Evolutionary conservation across 2,329 filamentous ascomycete genomes (phyloP).

Genomic region (Basipetospora chlamydospora): DNA sequence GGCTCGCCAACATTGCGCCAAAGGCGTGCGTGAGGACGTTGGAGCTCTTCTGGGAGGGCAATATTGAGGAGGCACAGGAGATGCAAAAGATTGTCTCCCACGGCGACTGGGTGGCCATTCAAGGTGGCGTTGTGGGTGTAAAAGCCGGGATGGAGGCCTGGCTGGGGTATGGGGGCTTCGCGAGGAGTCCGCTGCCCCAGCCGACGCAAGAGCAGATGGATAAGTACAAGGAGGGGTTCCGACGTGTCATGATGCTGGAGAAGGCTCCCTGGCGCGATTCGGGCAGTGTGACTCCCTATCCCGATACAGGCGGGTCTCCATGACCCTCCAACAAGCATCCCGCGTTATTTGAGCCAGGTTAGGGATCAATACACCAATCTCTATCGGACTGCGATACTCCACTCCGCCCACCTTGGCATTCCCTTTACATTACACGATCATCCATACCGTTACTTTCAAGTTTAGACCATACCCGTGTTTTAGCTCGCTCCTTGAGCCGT

Average conservation of each 20-base stretch:
- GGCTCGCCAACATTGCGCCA: conserved; percentile 57
- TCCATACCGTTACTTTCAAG: too few species aligned
- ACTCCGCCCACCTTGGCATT: too few species aligned
- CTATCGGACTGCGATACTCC: too few species aligned
- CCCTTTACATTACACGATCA: too few species aligned
- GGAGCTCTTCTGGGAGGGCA: conserved; percentile 43
- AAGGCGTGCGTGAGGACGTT: conserved; percentile 48
- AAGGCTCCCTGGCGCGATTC: too few species aligned
- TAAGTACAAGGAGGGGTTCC: conserved; percentile 41
- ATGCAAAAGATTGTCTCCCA: conserved; percentile 51
- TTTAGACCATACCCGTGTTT: too few species aligned
- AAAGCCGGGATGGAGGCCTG: conserved; percentile 54
- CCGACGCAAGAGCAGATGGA: conserved; percentile 32
- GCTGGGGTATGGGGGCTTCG: conserved; percentile 49
- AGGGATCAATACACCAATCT: too few species aligned
- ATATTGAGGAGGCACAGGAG: conserved; percentile 42
- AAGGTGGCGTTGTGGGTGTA: conserved; percentile 56
- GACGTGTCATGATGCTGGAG: conserved; percentile 35
- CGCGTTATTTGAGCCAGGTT: too few species aligned
- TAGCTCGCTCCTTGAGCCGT: too few species aligned
- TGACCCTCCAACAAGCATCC: too few species aligned
- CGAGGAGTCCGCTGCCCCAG: conserved; percentile 31
- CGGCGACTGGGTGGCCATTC: conserved; percentile 60
- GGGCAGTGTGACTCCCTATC: too few species aligned
- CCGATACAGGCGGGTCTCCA: too few species aligned